A percentile compares a stretch with the other conserved stretches of the same genome.
Conservation (phyloP, 805 yeast species). For the Candida sonorensis region DNA sequence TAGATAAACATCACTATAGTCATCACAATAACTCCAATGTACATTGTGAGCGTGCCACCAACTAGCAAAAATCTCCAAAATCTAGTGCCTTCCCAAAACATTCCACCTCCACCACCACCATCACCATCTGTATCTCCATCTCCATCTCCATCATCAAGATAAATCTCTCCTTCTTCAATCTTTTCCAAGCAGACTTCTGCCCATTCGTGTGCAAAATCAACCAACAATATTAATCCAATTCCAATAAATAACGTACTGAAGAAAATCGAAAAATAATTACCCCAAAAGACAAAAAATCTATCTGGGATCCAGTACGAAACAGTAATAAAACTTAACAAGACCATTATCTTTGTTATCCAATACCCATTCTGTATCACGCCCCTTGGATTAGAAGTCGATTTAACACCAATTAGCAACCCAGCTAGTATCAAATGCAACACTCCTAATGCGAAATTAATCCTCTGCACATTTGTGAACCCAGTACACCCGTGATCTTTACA, state of each 20-base stretch:
- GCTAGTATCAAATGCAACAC: slow-evolving; percentile 70
- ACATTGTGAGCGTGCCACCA: slow-evolving; percentile 86
- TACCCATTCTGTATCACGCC: slow-evolving; percentile 84
- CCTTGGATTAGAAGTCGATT: slow-evolving; percentile 70
- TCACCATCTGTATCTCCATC: slow-evolving; percentile 29
- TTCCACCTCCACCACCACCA: slow-evolving; percentile 36
- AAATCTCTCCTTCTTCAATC: slow-evolving; percentile 70
- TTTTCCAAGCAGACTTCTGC: slow-evolving; percentile 92
- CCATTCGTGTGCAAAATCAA: slow-evolving; percentile 98
- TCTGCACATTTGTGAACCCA: slow-evolving; percentile 91
- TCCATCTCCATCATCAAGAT: slow-evolving; percentile 43
- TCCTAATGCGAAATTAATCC: slow-evolving; percentile 85
- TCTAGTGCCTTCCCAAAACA: slow-evolving; percentile 31
- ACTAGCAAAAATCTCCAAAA: slow-evolving; percentile 79
- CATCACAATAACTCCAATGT: slow-evolving; percentile 62
- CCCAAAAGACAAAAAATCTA: slow-evolving; percentile 79
- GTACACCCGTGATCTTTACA: slow-evolving; percentile 82
- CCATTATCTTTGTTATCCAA: slow-evolving; percentile 73
- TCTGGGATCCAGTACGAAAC: slow-evolving; percentile 80
- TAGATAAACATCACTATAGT: slow-evolving; percentile 74
- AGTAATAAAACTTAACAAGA: slow-evolving; percentile 50
- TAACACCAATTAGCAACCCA: slow-evolving; percentile 59
- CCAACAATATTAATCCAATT: slow-evolving; percentile 82
- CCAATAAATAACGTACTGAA: slow-evolving; percentile 81
- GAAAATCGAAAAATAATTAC: slow-evolving; percentile 80